Base-by-base conservation (phyloP, 2,329 filamentous ascomycete species). In the Ceratocystiopsis sp. region DNA sequence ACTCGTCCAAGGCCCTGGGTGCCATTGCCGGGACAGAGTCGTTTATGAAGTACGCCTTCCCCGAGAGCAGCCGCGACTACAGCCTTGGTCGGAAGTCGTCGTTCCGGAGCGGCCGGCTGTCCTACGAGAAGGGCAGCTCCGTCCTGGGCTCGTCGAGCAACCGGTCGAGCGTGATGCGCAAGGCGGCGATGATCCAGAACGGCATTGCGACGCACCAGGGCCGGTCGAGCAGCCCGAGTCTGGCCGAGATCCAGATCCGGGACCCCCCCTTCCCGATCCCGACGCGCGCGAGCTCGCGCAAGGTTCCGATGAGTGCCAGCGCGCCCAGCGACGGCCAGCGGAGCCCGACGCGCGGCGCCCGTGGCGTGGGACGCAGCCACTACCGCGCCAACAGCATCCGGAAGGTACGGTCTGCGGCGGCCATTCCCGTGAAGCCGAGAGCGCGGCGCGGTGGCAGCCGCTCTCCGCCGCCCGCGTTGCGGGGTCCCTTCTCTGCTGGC, bases 201-300 rank as follows among this genome's bases (percentile, higher is more conserved):
- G 81, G 84, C 16, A 79, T 84, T 42, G 74, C 73, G 21, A 77
- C 75, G 12, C 83, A 89, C 50, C 69, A 71, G 46, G 64, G 68
- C 39, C 71, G 75, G 34, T 68, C 78, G 11, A 65, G 73, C 47
- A 85, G 76, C 54, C 78, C 80, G 40, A 84, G 70, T 56, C 60
- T 75, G 42, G 68, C 65, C 41, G 84, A 76, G 47, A 64, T 43
- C 63, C 47, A 76, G 47, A 64, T 43, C 63, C 47, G 59, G 29
- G 68, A 75, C 42, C 87, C 91, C 25, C 91, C 91, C 0, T 95
- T 93, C 64, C 87, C 91, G 0, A 93, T 98, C 8, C 91, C 91
- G 0, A 80, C 79, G 3, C 71, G 91, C 45, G 83, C 84, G 29
- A 96, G 89, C 60, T 98, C 87, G 7, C 76, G 86, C 46, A 78